These are phyloP conservation scores for Penicillium tannophilum DNA, from an alignment of 495 filamentous ascomycete species.

Conservation along the genomic window DNA sequence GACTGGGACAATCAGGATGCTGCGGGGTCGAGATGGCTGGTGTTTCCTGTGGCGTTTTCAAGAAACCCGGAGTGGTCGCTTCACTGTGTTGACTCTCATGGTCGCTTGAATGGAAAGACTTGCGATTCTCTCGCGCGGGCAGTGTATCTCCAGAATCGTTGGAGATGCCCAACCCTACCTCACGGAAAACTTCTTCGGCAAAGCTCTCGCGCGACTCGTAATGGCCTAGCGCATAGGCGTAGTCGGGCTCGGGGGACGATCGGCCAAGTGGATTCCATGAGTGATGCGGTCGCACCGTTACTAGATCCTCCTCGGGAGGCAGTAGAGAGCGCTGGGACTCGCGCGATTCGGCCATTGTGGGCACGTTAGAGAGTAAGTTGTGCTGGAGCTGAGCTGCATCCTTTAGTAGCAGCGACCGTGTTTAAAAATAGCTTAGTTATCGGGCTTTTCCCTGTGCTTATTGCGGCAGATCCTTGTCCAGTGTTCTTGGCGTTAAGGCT, in stretches of 20 bases:
- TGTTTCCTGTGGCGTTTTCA: constrained; percentile 19
- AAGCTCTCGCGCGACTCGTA: constrained; percentile 14
- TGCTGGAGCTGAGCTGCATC: background rate
- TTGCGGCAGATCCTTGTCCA: background rate
- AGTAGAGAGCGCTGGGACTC: constrained; percentile 27
- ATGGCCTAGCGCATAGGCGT: constrained; percentile 7
- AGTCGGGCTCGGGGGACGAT: constrained; percentile 12
- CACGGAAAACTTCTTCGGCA: constrained; percentile 24
- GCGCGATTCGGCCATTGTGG: constrained; percentile 22
- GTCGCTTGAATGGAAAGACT: constrained; percentile 11
- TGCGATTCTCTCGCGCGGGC: constrained; percentile 8
- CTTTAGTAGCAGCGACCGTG: background rate
- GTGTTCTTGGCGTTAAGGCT: background rate
- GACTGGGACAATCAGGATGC: constrained; percentile 26
- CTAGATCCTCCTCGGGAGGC: constrained; percentile 17
- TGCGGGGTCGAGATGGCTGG: constrained; percentile 7
- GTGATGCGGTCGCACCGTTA: constrained; percentile 13
- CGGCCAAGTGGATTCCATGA: constrained; percentile 28
- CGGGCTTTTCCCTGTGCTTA: background rate
- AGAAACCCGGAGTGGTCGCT: constrained; percentile 15
- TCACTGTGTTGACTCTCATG: constrained; percentile 4
- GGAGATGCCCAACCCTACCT: constrained; percentile 29
- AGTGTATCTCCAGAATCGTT: constrained; percentile 12
- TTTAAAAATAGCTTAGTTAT: background rate
- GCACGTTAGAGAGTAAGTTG: background rate